phyloP scores from a whole-genome alignment of 2,329 filamentous ascomycete species.

The Botrytis fabae region DNA sequence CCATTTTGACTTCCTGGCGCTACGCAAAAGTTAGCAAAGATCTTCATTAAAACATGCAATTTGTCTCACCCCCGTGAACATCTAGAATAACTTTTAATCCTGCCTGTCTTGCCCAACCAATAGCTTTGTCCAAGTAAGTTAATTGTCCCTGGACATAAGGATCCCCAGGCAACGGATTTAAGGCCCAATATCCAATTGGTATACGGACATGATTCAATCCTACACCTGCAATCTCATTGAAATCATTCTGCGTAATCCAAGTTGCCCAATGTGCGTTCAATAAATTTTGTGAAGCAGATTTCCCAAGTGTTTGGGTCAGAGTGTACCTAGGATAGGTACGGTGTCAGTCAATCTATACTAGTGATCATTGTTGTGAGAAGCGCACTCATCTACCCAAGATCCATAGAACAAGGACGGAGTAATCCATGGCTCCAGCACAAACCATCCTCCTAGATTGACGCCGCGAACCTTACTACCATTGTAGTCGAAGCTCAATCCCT shows the following conservation, averaged over 20 bases:
- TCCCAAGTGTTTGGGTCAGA: conserved; percentile 48
- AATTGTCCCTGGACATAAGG: conserved; percentile 65
- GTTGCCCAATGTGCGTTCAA: conserved; percentile 59
- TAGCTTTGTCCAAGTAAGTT: conserved; percentile 55
- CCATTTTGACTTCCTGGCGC: conserved; percentile 65
- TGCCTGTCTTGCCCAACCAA: conserved; percentile 57
- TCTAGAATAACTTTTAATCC: conserved; percentile 67
- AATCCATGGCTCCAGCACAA: conserved; percentile 49
- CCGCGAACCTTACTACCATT: conserved; percentile 57
- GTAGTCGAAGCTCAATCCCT: conserved; percentile 51
- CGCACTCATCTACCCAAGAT: conserved; percentile 39
- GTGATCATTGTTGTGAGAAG: conserved; percentile 30
- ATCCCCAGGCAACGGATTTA: conserved; percentile 53
- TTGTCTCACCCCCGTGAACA: conserved; percentile 59
- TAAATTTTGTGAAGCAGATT: conserved; percentile 45
- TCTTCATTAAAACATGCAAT: not conserved
- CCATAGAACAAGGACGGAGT: conserved; percentile 54
- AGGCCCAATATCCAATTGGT: conserved; percentile 66
- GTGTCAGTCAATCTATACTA: not conserved
- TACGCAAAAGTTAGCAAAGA: conserved; percentile 30
- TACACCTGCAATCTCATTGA: conserved; percentile 44
- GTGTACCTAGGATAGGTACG: conserved; percentile 33
- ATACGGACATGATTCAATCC: conserved; percentile 66
- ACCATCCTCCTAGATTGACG: conserved; percentile 61
- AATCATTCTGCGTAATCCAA: conserved; percentile 50